These are phyloP conservation scores for Arachis monticola DNA, from an alignment of 331 rosid genomes.

Conservation along the genomic window DNA sequence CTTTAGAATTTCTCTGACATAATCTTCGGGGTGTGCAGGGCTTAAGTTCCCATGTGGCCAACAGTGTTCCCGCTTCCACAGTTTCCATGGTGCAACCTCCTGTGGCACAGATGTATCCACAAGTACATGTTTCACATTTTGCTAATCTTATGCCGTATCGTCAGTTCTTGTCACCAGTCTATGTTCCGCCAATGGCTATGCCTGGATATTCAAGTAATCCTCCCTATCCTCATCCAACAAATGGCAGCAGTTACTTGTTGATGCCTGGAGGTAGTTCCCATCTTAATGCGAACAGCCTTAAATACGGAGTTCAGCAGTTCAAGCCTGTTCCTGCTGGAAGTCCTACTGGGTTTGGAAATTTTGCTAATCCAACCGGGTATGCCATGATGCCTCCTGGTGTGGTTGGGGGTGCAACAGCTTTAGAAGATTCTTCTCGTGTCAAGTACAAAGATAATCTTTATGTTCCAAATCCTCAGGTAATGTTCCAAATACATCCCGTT, in stretches of 20 bases:
- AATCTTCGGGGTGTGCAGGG: constrained; percentile 54
- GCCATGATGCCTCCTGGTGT: constrained; percentile 84
- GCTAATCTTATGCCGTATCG: constrained; percentile 93
- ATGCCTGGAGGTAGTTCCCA: constrained; percentile 94
- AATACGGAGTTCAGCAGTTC: constrained; percentile 93
- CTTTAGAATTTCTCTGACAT: not conserved
- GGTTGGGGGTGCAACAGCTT: constrained; percentile 76
- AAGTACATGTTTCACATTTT: constrained; percentile 88
- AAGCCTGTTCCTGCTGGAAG: constrained; percentile 91
- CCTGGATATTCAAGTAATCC: constrained; percentile 87
- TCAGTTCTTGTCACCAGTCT: constrained; percentile 88
- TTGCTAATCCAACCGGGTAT: constrained; percentile 78
- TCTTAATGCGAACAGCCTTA: constrained; percentile 79
- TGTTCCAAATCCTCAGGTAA: constrained; percentile 95
- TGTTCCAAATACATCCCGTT: not conserved
- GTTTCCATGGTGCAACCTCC: constrained; percentile 75
- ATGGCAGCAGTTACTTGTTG: constrained; percentile 82
- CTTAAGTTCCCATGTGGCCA: constrained; percentile 61
- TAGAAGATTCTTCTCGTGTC: constrained; percentile 89
- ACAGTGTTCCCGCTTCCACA: constrained; percentile 67
- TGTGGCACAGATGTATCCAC: constrained; percentile 94
- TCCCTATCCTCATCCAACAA: constrained; percentile 90
- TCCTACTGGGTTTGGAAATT: constrained; percentile 87
- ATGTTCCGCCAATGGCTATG: constrained; percentile 95
- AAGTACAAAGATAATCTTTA: constrained; percentile 92